Percentiles rank a stretch among this genome's conserved stretches.
phyloP scores from a whole-genome alignment of 1,284 basidiomycete species.

The Trametes versicolor region DNA sequence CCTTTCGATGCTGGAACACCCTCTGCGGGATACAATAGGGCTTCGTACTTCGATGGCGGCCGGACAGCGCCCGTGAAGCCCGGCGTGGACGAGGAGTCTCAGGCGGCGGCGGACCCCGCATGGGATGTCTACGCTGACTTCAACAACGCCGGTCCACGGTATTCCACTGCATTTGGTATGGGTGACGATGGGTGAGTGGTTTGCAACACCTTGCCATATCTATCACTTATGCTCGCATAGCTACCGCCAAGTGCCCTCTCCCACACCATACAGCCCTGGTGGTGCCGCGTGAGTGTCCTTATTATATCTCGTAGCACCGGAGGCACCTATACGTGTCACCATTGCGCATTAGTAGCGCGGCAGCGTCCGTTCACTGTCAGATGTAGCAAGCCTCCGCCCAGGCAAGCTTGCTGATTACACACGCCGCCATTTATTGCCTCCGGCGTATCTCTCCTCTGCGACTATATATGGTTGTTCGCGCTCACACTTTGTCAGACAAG shows the following conservation, averaged over 20 bases:
- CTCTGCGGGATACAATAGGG: conserved; percentile 74
- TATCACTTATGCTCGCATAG: conserved; percentile 43
- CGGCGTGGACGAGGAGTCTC: conserved; percentile 68
- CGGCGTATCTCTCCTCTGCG: too few relatives aligned
- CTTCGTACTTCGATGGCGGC: conserved; percentile 70
- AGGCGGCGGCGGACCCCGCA: conserved; percentile 55
- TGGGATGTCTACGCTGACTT: conserved; percentile 94
- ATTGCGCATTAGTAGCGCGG: too few relatives aligned
- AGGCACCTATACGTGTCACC: too few relatives aligned
- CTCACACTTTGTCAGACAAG: conserved; percentile 14
- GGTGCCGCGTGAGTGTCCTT: conserved; percentile 18
- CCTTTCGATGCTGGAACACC: conserved; percentile 47
- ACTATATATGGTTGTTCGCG: too few relatives aligned
- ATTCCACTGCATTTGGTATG: conserved; percentile 67
- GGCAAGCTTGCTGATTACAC: too few relatives aligned
- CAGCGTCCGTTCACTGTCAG: too few relatives aligned
- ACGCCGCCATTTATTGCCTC: too few relatives aligned
- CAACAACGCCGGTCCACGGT: conserved; percentile 86
- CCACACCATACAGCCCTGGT: conserved; percentile 34
- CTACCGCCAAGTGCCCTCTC: conserved; percentile 62
- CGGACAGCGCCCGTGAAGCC: conserved; percentile 68
- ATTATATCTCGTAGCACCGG: background rate
- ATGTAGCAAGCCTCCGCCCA: too few relatives aligned
- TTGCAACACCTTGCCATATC: conserved; percentile 16
- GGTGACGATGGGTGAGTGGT: conserved; percentile 49